Percentiles rank a stretch among this genome's conserved stretches.
Conservation (phyloP, 208 protist genomes). For the Trypanosoma avium region DNA sequence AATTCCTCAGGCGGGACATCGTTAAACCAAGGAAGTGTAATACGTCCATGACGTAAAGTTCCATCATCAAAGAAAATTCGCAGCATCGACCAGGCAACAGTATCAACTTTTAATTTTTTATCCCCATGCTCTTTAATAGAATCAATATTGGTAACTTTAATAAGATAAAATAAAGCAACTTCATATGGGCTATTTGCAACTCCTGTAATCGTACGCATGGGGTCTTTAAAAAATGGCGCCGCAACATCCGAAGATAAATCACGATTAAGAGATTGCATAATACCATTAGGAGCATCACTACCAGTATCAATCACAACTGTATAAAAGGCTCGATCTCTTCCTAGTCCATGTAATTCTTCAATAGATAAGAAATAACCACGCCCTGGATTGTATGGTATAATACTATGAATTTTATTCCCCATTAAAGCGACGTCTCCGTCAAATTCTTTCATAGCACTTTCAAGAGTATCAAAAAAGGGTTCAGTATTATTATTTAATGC, state of each 20-base stretch:
- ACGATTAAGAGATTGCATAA: slow-evolving; percentile 8
- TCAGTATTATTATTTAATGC: slow-evolving; percentile 6
- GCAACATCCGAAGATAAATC: slow-evolving; percentile 65
- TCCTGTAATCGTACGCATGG: slow-evolving; percentile 41
- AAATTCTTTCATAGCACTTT: slow-evolving; percentile 40
- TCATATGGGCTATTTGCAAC: slow-evolving; percentile 28
- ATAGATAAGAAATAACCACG: slow-evolving; percentile 60
- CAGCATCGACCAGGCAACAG: slow-evolving; percentile 59
- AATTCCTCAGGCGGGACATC: slow-evolving; percentile 35
- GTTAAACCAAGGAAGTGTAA: slow-evolving; percentile 46
- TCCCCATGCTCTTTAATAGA: slow-evolving; percentile 10
- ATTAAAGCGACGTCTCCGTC: slow-evolving; percentile 18
- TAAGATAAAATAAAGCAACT: slow-evolving; percentile 47
- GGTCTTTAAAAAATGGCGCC: slow-evolving; percentile 51
- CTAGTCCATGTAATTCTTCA: slow-evolving; percentile 54
- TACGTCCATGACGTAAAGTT: slow-evolving; percentile 57
- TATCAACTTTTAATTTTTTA: slow-evolving; percentile 18
- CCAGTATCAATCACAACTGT: slow-evolving; percentile 49
- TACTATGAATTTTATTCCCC: slow-evolving; percentile 37
- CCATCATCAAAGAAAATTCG: slow-evolving; percentile 55
- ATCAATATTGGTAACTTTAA: slow-evolving; percentile 52
- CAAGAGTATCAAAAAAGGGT: slow-evolving; percentile 23
- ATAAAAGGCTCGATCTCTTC: slow-evolving; percentile 7
- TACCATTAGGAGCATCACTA: slow-evolving; percentile 21
- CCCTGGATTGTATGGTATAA: slow-evolving; percentile 47